Evolutionary conservation across 228 moss, liverwort and hornwort genomes (phyloP), one percentile per base, ranked within the genome.

Genomic region (Sphagnum fallax): DNA sequence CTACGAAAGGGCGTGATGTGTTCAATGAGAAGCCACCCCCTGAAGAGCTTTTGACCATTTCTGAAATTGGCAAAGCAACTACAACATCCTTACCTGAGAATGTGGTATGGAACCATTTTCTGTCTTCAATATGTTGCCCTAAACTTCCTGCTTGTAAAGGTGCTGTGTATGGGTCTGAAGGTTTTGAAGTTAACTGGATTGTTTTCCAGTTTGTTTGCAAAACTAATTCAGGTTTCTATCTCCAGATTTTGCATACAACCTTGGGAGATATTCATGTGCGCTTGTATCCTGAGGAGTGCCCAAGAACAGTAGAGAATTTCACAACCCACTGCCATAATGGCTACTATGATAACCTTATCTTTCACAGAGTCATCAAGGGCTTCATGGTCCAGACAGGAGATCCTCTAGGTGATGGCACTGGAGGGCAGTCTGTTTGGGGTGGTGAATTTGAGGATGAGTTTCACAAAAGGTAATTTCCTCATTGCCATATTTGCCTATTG

Each of bases 371-470:
- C 66, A 98, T 98, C 13, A 98, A 98, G 77, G 94, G 98, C 49
- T 98, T 98, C 77, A 98, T 98, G 98, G 87, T 98, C 7, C 98
- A 98, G 73, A 98, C 98, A 57, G 98, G 98, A 70, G 98, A 98
- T 52, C 98, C 98, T 16, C 83, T 98, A 62, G 98, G 98, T 67
- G 98, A 98, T 80, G 98, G 98, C 59, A 98, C 98, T 52, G 98
- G 98, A 62, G 98, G 98, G 65, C 98, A 98, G 71, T 98, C 98
- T 32, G 82, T 98, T 50, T 98, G 98, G 98, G 98, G 98, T 63
- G 98, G 98, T 67, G 98, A 98, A 75, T 98, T 98, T 78, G 98
- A 98, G 76, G 98, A 98, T 70, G 98, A 98, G 74, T 98, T 98
- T 71, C 94, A 98, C 85, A 98, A 98, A 78, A 98, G 97, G 97